A percentile compares a stretch with the other conserved stretches of the same genome.
Conservation (phyloP, 192 early-diverging fungal genomes). For the Mortierella hygrophila region DNA sequence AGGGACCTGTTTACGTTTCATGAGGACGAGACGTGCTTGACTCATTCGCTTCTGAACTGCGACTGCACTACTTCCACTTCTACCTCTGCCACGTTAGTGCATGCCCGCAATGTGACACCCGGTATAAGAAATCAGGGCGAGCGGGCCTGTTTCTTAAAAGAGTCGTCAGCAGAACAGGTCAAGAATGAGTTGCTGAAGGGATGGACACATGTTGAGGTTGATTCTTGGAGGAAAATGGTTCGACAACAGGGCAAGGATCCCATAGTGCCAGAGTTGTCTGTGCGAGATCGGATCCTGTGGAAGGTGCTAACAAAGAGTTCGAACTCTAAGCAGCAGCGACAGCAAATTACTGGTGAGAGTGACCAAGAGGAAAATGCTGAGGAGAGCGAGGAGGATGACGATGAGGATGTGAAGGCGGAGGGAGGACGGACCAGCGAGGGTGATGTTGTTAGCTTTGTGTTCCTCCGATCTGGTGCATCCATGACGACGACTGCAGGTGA, state of each 20-base stretch:
- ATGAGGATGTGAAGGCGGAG: conserved; percentile 1
- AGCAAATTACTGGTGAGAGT: neutral
- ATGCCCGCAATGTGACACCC: neutral
- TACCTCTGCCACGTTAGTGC: neutral
- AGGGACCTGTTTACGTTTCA: conserved; percentile 70
- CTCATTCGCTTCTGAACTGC: conserved; percentile 68
- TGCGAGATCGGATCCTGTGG: conserved; percentile 20
- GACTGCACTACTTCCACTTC: conserved; percentile 31
- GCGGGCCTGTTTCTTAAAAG: neutral
- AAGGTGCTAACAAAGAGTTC: neutral
- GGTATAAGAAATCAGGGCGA: neutral
- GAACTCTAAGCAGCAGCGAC: neutral
- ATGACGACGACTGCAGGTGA: neutral
- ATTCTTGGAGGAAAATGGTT: neutral
- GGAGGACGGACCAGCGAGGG: neutral
- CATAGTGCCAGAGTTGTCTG: neutral
- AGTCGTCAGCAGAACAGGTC: conserved; percentile 12
- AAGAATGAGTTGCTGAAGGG: conserved; percentile 31
- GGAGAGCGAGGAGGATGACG: neutral
- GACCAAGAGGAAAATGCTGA: neutral
- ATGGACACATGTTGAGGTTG: conserved; percentile 37
- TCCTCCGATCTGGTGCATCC: conserved; percentile 7
- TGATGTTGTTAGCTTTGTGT: conserved; percentile 20
- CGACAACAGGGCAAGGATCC: neutral
- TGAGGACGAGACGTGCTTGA: conserved; percentile 64